Evolutionary conservation across 2,329 filamentous ascomycete genomes (phyloP).

Genomic region (Pseudocercospora fuligena): DNA sequence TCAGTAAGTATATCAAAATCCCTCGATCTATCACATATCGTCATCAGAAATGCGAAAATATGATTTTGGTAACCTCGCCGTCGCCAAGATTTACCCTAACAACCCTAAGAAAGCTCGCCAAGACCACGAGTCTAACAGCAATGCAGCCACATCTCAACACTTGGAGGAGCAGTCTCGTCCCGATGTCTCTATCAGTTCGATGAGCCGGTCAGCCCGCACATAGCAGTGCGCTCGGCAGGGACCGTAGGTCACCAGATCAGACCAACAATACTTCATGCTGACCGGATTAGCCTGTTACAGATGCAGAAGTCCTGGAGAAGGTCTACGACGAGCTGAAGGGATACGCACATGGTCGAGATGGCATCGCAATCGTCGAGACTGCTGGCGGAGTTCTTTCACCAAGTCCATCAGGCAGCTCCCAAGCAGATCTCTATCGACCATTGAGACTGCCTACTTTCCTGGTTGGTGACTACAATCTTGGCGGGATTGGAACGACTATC

Average conservation of each 20-base stretch:
- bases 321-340: conserved; percentile 48
- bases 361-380: conserved; percentile 77
- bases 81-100: conserved; percentile 14
- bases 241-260: conserved; percentile 21
- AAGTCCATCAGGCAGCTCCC: conserved; percentile 73
- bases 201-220: conserved; percentile 76
- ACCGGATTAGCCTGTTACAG: conserved; percentile 29
- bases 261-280: conserved; percentile 1
- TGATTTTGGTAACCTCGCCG: conserved; percentile 1
- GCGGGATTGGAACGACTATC: conserved; percentile 80
- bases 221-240: conserved; percentile 60
- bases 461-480: conserved; percentile 74
- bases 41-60: not conserved
- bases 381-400: conserved; percentile 83
- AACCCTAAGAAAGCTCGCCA: conserved; percentile 9
- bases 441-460: conserved; percentile 75
- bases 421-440: conserved; percentile 77
- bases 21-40: not conserved
- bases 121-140: conserved; percentile 10
- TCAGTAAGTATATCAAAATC: conserved; percentile 52
- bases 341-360: conserved; percentile 51
- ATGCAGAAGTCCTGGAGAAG: conserved; percentile 45
- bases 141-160: conserved; percentile 65
- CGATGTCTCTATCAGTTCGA: conserved; percentile 72
- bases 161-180: conserved; percentile 61